Conservation (phyloP, 768 basidiomycete genomes). For the Amanita fuliginea region DNA sequence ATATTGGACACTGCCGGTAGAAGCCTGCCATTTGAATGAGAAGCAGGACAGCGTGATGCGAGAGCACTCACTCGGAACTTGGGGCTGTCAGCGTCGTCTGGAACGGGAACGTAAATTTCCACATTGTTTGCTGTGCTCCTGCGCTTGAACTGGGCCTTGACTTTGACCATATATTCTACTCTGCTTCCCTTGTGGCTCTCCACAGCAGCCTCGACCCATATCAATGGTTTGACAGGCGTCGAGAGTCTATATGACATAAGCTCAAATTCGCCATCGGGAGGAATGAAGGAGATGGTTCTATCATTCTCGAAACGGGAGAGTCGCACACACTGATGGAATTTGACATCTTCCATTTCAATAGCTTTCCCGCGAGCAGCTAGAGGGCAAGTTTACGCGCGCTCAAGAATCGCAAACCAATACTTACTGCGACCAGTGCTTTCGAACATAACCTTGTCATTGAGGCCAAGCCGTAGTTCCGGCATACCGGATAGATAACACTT, state of each 20-base stretch:
- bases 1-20: slow-evolving; percentile 93
- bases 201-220: slow-evolving; percentile 96
- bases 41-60: background rate
- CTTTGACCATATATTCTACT: slow-evolving; percentile 94
- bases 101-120: slow-evolving; percentile 97
- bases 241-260: slow-evolving; percentile 97
- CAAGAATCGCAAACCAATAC: slow-evolving; percentile 17
- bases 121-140: slow-evolving; percentile 97
- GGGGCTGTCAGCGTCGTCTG: slow-evolving; percentile 96
- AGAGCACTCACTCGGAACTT: slow-evolving; percentile 73
- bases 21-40: slow-evolving; percentile 42
- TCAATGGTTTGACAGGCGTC: slow-evolving; percentile 91
- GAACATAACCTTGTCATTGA: slow-evolving; percentile 99
- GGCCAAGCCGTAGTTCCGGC: slow-evolving; percentile 90
- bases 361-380: slow-evolving; percentile 89
- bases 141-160: slow-evolving; percentile 95
- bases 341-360: slow-evolving; percentile 99
- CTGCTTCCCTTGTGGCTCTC: slow-evolving; percentile 91
- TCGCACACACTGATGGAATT: slow-evolving; percentile 99
- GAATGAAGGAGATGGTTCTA: slow-evolving; percentile 97
- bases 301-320: slow-evolving; percentile 97
- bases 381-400: background rate
- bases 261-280: slow-evolving; percentile 98
- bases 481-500: slow-evolving; percentile 99
- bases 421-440: slow-evolving; percentile 91